Percentiles rank a stretch among this genome's conserved stretches.
Evolutionary conservation across 1,284 basidiomycete species (phyloP).

Genomic region (Apiotrichum veenhuisii): DNA sequence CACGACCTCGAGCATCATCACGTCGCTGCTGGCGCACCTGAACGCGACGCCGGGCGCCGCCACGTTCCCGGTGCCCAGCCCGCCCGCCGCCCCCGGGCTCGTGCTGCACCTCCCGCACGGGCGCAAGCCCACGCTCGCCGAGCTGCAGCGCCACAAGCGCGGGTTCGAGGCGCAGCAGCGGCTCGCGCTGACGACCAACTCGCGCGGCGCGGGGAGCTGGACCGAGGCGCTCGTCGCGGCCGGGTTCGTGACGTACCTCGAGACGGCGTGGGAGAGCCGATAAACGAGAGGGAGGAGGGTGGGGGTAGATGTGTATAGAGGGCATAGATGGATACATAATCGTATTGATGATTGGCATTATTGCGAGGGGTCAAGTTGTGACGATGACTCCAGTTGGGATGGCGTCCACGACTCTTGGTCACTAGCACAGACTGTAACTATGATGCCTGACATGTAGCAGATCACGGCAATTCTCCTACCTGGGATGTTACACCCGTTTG

Average conservation of each 20-base stretch:
- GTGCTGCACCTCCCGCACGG: slow-evolving; percentile 59
- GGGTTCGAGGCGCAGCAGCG: slow-evolving; percentile 83
- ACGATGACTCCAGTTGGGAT: no score
- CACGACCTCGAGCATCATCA: slow-evolving; percentile 63
- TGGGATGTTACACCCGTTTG: no score
- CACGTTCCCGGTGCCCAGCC: slow-evolving; percentile 57
- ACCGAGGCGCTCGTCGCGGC: slow-evolving; percentile 64
- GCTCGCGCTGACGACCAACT: slow-evolving; percentile 77
- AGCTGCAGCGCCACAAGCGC: slow-evolving; percentile 78
- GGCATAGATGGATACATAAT: background rate
- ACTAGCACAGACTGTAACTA: no score
- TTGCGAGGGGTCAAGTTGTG: no score
- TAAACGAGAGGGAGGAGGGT: background rate
- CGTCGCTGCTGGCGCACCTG: slow-evolving; percentile 59
- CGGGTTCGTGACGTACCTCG: slow-evolving; percentile 74
- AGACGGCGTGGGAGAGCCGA: slow-evolving; percentile 55
- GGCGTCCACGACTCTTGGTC: no score
- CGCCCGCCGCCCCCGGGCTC: slow-evolving; percentile 48
- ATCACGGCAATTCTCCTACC: no score
- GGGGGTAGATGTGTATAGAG: background rate
- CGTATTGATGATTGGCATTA: no score
- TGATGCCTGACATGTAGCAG: no score
- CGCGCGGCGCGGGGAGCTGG: slow-evolving; percentile 78
- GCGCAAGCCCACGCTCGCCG: slow-evolving; percentile 70
- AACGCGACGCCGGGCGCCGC: slow-evolving; percentile 55